Evolutionary conservation across 495 filamentous ascomycete genomes (phyloP), one percentile per base, ranked within the genome.

Genomic region (Bacidia gigantensis): DNA sequence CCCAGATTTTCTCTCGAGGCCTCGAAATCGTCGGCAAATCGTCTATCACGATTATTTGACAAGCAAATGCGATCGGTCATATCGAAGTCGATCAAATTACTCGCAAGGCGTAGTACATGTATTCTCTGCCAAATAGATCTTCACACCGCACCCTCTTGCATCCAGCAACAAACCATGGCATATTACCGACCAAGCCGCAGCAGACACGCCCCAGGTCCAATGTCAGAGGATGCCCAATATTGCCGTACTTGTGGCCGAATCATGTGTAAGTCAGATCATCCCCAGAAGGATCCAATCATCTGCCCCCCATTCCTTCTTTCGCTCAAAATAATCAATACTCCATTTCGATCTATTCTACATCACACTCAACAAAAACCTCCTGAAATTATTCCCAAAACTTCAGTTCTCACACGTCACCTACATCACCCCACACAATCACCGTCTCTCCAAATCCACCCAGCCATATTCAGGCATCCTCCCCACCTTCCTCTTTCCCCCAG

Each of bases 181-280:
- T 43, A 44, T 1, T 22, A 26, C 3, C 44, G 53, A 44, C 53
- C 53, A 22, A 39, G 39, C 7, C 41, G 48, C 0, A 48, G 56
- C 35, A 35, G 40, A 2, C 57, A 35, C 3, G 11, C 54, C 21
- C 48, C 54, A 1, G 20, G 35, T 5, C 50, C 46, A 18, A 41
- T 24, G 26, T n/a, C n/a, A 5, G 47, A 41, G 12, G 47, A 48
- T 22, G 26, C 24, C 2, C 21, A 50, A 20, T 60, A 60, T 32
- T 60, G 58, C 46, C 45, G 40, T 24, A 60, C 58, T 1, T 60
- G 58, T 25, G 58, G 58, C 11, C 51, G 58, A 3, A 12, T 60
- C 14, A 57, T 60, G n/a, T 48, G 58, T 60, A 46, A 48, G 58
- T 52, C 24, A 9, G 11, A 14, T 41, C 25, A 2, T 40, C 18